Evolutionary conservation across 2,329 filamentous ascomycete species (phyloP), one percentile per base, ranked within the genome.

Genomic region (Talaromyces sp.): DNA sequence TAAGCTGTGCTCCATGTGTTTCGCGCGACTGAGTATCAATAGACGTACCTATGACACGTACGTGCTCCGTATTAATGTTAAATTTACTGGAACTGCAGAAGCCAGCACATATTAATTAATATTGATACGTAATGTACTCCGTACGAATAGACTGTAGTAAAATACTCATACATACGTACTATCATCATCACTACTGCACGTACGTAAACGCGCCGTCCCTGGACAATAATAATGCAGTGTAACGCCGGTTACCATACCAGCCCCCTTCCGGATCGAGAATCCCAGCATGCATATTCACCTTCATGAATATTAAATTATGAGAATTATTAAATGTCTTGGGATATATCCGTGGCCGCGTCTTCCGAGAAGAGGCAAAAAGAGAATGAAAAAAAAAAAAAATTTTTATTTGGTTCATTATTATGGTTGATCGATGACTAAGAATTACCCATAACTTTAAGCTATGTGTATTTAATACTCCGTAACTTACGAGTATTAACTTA

Each of bases 221-320:
- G 19, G 19, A 47, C 19, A 25, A 44, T 15, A 36, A 32, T 36
- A 36, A 47, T 47, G 44, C 44, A 47, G 44, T 47, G 44, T 47
- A 47, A 47, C 44, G 44, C 44, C 44, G 27, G 7, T 63, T 63
- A 69, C 67, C 15, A 19, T 53, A 30, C 49, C 49, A 53, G 49
- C 49, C 49, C 25, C 49, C 49, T 30, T 28, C 49, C 25, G 49
- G 49, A 53, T 53, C 9, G 49, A 47, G 19, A 19, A 25, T 25
- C 9, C 9, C 22, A 47, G 44, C 4, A 19, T 44, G 42, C 42
- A 22, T 19, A 44, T 10, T 44, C 39, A 42, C 13, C 11, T 19
- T 17, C 7, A 19, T 44, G 15, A 11, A 22, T 27, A 27, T 27
- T 27, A 27, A 27, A 27, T 27, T 27, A 27, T 27, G 4, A 6